Percentiles rank a stretch among this genome's conserved stretches.
Conservation (phyloP, 164 flowering plant genomes). For the Stephania cephalantha region DNA sequence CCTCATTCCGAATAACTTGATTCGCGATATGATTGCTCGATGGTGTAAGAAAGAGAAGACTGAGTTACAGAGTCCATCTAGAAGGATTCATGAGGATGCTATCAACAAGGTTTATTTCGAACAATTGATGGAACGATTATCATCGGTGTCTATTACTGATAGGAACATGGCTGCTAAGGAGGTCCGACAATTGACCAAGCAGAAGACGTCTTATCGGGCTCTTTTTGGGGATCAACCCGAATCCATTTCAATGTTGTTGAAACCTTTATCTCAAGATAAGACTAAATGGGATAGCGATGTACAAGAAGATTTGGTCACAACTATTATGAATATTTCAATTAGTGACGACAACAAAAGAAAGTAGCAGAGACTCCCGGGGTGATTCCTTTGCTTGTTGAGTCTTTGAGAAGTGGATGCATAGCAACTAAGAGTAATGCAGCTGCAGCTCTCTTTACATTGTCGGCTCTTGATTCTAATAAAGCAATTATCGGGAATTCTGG, state of each 20-base stretch:
- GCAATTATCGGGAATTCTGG: constrained; percentile 59
- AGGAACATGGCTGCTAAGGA: constrained; percentile 68
- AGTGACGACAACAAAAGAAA: constrained; percentile 70
- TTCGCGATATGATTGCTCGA: constrained; percentile 43
- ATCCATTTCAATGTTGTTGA: constrained; percentile 48
- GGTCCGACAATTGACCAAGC: constrained; percentile 63
- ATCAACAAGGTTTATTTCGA: constrained; percentile 37
- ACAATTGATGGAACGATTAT: constrained; percentile 41
- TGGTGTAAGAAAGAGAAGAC: constrained; percentile 61
- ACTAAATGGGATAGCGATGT: constrained; percentile 33
- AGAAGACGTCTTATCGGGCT: constrained; percentile 55
- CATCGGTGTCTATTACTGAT: constrained; percentile 28
- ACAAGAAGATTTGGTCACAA: constrained; percentile 79
- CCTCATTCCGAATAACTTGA: constrained; percentile 59
- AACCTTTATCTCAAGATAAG: constrained; percentile 35
- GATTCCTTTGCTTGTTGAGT: constrained; percentile 56
- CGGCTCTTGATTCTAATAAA: constrained; percentile 76
- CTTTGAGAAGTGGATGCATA: constrained; percentile 52
- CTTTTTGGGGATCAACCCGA: constrained; percentile 52
- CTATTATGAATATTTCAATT: constrained; percentile 70
- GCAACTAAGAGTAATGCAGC: constrained; percentile 77
- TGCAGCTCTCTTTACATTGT: constrained; percentile 74
- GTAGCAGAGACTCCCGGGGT: constrained; percentile 61
- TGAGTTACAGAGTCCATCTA: constrained; percentile 26
- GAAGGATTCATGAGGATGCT: constrained; percentile 25